Base-by-base conservation (phyloP, 257 asterid genomes). In the Penstemon newberryi region DNA sequence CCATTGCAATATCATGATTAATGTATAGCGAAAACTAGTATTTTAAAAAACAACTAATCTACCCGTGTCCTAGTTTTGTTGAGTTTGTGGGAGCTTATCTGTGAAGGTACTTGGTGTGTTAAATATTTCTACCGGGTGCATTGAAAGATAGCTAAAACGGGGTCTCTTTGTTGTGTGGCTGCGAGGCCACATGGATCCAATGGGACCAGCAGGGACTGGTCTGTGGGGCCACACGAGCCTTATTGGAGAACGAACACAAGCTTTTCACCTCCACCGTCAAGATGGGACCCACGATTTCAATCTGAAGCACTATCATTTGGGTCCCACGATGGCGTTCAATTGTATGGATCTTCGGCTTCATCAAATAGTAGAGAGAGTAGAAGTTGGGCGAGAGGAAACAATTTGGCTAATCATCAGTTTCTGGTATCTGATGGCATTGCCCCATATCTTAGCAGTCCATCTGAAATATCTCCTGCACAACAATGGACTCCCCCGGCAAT, bases 101-200 rank as follows among this genome's bases (percentile, higher is more conserved):
- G 8, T 76, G 65, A 55, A 64, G 69, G 13, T 10, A 36, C 44
- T 62, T 19, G 62, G 68, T 43, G 44, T 38, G 39, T 43, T 46
- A 33, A 63, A 59, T 69, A 71, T 63, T 64, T 82, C 58, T 63
- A 58, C 79, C 46, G 81, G 70, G 81, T 82, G 72, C 60, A 62
- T 63, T 75, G 72, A 86, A 94, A 79, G 78, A 94, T 91, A 79
- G 98, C 98, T 82, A 91, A 85, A 79, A 94, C 94, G 99, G 99
- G 99, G 95, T 91, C 99, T 69, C 96, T 94, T 70, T 94, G 99
- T 89, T 94, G 96, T 89, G 99, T 91, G 98, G 99, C 99, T 77
- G 93, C 98, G 54, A 87, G 99, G 99, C 99, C 96, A 83, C 98
- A 94, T 89, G 96, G 91, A 70, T 89, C 97, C 47, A 91, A 79